Evolutionary conservation across 768 basidiomycete genomes (phyloP), one percentile per base, ranked within the genome.

Genomic region (Pulveroboletus frians): DNA sequence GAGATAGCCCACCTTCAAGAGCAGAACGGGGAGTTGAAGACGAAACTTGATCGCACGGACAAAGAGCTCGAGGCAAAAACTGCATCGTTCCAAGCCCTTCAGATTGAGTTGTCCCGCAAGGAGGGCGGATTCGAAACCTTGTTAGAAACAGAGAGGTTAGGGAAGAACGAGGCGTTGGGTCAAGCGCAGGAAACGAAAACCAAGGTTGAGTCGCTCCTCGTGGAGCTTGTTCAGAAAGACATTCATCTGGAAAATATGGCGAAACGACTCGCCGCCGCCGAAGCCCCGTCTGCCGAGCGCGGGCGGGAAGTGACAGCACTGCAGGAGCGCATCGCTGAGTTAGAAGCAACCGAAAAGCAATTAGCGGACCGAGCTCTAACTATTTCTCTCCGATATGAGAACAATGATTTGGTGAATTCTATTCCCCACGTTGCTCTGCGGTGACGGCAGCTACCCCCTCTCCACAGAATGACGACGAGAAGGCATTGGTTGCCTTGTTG

Each of bases 391-490:
- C 71, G 80, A 50, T 79, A 81, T 47, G 60, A 75, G 45, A 59
- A 60, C 4, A 72, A 75, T 17, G 68, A 75, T 42, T 53, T 83
- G 73, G 81, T 81, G 56, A 49, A 67, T 62, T 43, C 21, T 38
- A 39, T 53, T 49, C 26, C 17, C 35, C 32, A 46, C 14, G 31
- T 35, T 48, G 32, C 31, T 46, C 7, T 50, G 39, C 13, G 46
- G 43, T 57, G 44, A 66, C 39, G 51, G 45, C 47, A 57, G 39
- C 47, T 40, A 18, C 39, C 21, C n/a, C 23, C 23, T 26, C 23
- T 30, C 40, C 38, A 39, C 39, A 82, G 80, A 73, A 68, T 35
- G 73, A 76, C 43, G 56, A 69, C 13, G 82, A 83, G 60, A 78
- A 73, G 57, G 70, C 64, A 4, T 72, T 84, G 40, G 74, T 78